Evolutionary conservation across 163 green algal genomes (phyloP).

Genomic region (Scenedesmus sp.): DNA sequence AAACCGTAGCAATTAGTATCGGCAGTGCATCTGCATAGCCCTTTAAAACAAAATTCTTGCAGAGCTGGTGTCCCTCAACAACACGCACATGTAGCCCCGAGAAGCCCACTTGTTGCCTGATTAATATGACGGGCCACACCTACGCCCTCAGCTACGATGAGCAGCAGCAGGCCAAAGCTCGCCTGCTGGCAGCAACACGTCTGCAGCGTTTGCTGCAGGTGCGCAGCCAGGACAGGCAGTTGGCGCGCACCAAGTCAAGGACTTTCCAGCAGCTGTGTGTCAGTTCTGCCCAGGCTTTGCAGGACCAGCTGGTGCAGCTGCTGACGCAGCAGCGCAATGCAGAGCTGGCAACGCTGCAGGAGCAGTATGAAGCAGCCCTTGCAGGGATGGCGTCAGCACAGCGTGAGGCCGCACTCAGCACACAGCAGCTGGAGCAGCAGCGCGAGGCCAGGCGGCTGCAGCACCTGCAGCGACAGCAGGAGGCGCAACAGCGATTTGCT

Average conservation of each 20-base stretch:
- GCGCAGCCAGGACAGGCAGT: constrained; percentile 34
- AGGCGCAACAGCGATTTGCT: constrained; percentile 38
- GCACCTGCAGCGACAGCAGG: constrained; percentile 12
- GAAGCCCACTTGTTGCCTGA: neutral
- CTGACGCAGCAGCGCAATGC: constrained; percentile 26
- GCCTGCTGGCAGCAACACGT: constrained; percentile 14
- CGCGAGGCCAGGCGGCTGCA: neutral
- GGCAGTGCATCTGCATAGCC: neutral
- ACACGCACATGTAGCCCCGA: neutral
- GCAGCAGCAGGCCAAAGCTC: constrained; percentile 28
- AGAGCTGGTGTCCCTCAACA: constrained; percentile 1
- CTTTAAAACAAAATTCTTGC: neutral
- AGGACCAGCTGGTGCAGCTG: constrained; percentile 6
- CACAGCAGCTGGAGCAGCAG: neutral
- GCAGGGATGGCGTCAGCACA: constrained; percentile 39
- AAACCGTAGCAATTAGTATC: neutral
- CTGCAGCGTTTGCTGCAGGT: constrained; percentile 49
- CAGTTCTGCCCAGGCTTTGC: constrained; percentile 15
- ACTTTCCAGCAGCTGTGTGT: constrained; percentile 41
- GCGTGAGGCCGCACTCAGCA: constrained; percentile 14
- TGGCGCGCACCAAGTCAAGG: neutral
- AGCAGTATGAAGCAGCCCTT: constrained; percentile 29
- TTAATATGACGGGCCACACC: constrained; percentile 8
- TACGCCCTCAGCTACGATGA: constrained; percentile 44
- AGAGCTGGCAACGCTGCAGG: constrained; percentile 34